A percentile compares a stretch with the other conserved stretches of the same genome.
Conservation (phyloP, 768 basidiomycete species). For the Lentinula detonsa region DNA sequence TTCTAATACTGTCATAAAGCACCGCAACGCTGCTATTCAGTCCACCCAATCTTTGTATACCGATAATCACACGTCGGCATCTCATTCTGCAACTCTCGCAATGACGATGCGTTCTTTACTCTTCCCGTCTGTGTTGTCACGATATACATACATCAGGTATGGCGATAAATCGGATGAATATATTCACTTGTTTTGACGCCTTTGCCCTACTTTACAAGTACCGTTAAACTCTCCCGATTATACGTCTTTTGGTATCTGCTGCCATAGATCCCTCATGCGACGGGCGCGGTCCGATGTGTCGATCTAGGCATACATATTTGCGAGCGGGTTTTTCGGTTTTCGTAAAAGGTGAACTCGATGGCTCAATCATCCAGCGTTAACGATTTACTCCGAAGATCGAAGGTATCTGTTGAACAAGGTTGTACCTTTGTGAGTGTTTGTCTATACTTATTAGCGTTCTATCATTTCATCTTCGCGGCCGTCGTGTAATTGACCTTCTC, state of each 20-base stretch:
- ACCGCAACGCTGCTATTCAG: background rate
- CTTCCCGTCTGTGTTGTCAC: background rate
- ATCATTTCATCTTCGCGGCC: too few relatives aligned
- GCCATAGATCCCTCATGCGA: background rate
- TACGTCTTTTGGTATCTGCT: background rate
- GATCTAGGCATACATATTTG: background rate
- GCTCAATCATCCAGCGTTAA: background rate
- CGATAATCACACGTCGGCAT: background rate
- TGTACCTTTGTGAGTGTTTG: background rate
- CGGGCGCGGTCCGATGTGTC: background rate
- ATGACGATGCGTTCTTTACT: background rate
- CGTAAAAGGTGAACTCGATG: background rate
- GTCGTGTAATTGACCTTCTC: background rate
- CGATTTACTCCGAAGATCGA: background rate
- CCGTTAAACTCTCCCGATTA: background rate
- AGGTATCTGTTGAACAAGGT: background rate
- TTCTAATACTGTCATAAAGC: too few relatives aligned
- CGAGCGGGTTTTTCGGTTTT: background rate
- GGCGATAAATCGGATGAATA: background rate
- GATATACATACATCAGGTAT: background rate
- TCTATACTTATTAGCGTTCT: background rate
- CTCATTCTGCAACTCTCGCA: background rate
- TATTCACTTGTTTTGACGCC: background rate
- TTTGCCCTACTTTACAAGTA: background rate
- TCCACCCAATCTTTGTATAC: background rate